phyloP scores from a whole-genome alignment of 306 rosid species.

The Lathyrus aphaca region DNA sequence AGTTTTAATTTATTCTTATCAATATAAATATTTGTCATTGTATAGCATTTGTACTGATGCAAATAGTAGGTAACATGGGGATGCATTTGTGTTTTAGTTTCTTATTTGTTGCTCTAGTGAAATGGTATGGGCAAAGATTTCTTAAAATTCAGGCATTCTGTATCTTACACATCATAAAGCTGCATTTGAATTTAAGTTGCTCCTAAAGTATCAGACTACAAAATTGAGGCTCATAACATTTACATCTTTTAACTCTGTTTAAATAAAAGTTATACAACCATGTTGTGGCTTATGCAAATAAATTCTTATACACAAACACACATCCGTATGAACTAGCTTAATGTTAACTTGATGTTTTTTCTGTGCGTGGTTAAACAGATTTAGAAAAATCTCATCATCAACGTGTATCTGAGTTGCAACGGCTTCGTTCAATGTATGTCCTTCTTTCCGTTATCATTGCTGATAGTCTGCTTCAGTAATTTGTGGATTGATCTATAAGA shows the following conservation, averaged over 20 bases:
- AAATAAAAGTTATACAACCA: slow-evolving; percentile 16
- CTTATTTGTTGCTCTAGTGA: slow-evolving; percentile 23
- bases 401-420: slow-evolving; percentile 90
- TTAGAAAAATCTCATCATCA: slow-evolving; percentile 95
- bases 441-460: slow-evolving; percentile 34
- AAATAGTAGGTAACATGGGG: background rate
- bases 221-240: slow-evolving; percentile 20
- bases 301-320: slow-evolving; percentile 1
- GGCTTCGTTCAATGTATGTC: slow-evolving; percentile 85
- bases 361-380: slow-evolving; percentile 59
- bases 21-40: slow-evolving; percentile 21
- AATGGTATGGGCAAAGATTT: slow-evolving; percentile 22
- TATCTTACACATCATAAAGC: slow-evolving; percentile 1
- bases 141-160: slow-evolving; percentile 30
- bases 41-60: slow-evolving; percentile 15
- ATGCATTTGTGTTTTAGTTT: slow-evolving; percentile 25
- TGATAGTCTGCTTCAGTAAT: slow-evolving; percentile 27
- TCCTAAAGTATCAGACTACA: slow-evolving; percentile 11
- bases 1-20: slow-evolving; percentile 1
- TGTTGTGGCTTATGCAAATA: slow-evolving; percentile 7
- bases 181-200: slow-evolving; percentile 7
- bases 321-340: background rate
- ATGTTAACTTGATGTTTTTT: slow-evolving; percentile 24
- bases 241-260: background rate
- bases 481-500: slow-evolving; percentile 9